phyloP scores from a whole-genome alignment of 2,329 filamentous ascomycete species.

The Orbilia oligospora region DNA sequence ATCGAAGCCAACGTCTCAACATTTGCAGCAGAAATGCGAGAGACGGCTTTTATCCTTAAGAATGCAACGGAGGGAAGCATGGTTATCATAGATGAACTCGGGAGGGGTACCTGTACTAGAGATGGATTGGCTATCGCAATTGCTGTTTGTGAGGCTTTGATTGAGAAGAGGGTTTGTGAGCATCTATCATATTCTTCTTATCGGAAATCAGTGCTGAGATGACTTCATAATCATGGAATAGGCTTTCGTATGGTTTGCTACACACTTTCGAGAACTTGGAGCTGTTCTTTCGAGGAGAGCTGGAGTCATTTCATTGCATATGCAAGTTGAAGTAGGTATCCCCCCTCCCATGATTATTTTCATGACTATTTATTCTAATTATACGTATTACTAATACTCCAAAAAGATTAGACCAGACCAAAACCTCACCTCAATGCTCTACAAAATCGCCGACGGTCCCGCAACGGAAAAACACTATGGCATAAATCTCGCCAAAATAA shows the following conservation, averaged over 20 bases:
- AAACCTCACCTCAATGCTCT: constrained; percentile 85
- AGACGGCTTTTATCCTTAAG: constrained; percentile 91
- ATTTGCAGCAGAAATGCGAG: constrained; percentile 94
- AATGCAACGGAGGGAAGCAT: constrained; percentile 84
- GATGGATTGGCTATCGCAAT: constrained; percentile 92
- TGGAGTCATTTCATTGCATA: constrained; percentile 86
- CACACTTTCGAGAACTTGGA: constrained; percentile 89
- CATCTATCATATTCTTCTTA: background rate
- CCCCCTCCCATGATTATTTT: background rate
- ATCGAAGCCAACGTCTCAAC: constrained; percentile 93
- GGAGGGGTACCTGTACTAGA: constrained; percentile 87
- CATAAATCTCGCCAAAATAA: constrained; percentile 62
- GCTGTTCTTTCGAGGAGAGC: constrained; percentile 80
- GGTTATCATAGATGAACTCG: constrained; percentile 90
- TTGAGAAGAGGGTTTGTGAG: constrained; percentile 74
- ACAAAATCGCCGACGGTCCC: constrained; percentile 81
- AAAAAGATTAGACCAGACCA: constrained; percentile 68
- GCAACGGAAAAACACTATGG: constrained; percentile 84
- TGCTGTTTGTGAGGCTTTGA: constrained; percentile 87
- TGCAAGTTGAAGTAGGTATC: constrained; percentile 77
- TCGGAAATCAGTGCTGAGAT: background rate
- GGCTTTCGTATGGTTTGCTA: constrained; percentile 90
- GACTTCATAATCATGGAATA: constrained; percentile 63
- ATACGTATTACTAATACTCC: background rate
- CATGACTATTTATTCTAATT: background rate